phyloP scores from a whole-genome alignment of 2,329 filamentous ascomycete species.

The Aspergillus amoenus region DNA sequence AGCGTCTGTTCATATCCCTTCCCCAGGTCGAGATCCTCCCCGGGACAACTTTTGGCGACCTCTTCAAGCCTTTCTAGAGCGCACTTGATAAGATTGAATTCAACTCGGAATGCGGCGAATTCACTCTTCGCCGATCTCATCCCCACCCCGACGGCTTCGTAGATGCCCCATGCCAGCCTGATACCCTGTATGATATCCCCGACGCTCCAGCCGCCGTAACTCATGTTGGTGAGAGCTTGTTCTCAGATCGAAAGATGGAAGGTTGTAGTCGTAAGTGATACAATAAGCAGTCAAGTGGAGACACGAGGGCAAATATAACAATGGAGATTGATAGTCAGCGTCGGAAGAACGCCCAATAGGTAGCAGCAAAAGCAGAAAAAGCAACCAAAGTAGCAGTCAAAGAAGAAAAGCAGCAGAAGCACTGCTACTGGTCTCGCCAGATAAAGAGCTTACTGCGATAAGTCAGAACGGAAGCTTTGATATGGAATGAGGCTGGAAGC shows the following conservation, averaged over 20 bases:
- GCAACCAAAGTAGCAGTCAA: too few relatives aligned
- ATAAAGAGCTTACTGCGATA: too few relatives aligned
- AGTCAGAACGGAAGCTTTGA: too few relatives aligned
- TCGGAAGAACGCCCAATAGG: too few relatives aligned
- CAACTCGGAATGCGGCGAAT: constrained; percentile 4
- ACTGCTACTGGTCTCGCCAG: too few relatives aligned
- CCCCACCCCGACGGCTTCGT: constrained; percentile 8
- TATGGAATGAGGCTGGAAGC: background rate
- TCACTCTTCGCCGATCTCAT: constrained; percentile 7
- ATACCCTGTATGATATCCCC: constrained; percentile 9
- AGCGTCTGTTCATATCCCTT: constrained; percentile 5
- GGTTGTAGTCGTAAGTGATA: too few relatives aligned
- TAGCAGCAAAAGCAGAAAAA: too few relatives aligned
- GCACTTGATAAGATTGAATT: constrained; percentile 10
- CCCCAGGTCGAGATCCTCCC: constrained; percentile 8
- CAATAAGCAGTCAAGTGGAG: too few relatives aligned
- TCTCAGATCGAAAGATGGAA: too few relatives aligned
- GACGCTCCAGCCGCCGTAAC: constrained; percentile 11
- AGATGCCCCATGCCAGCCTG: constrained; percentile 11
- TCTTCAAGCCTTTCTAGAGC: constrained; percentile 5
- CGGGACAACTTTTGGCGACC: background rate
- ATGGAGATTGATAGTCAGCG: too few relatives aligned
- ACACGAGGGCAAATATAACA: too few relatives aligned
- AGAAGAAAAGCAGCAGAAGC: too few relatives aligned
- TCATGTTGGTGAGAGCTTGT: background rate